These are phyloP conservation scores for Tetraselmis chui DNA, from an alignment of 139 green algal genomes.

Conservation along the genomic window DNA sequence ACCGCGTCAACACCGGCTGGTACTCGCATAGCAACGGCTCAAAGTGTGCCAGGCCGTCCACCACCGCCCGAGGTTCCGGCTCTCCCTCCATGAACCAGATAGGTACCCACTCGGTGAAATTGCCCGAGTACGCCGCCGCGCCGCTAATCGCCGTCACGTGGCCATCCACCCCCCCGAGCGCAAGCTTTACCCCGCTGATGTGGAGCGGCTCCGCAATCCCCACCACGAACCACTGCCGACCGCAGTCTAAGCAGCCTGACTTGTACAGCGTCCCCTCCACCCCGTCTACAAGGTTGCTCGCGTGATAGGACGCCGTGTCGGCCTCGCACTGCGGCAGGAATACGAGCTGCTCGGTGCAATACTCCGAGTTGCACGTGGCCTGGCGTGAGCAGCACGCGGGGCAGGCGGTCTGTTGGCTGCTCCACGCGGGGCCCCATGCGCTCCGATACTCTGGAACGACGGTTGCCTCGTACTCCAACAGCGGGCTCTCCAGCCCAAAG, in stretches of 20 bases:
- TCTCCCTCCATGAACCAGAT: no score
- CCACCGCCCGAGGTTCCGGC: no score
- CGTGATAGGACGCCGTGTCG: neutral
- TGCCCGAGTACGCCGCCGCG: no score
- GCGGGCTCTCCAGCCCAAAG: neutral
- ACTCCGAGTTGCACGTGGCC: neutral
- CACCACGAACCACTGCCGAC: neutral
- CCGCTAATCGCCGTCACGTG: no score
- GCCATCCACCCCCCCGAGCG: neutral
- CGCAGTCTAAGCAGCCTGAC: neutral
- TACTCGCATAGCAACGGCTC: neutral
- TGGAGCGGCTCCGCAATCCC: neutral
- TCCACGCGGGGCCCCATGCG: neutral
- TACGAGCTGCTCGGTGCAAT: neutral
- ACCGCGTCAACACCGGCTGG: neutral
- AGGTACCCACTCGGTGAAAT: no score
- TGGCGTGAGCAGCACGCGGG: neutral
- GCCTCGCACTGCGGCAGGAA: neutral
- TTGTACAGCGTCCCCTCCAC: neutral
- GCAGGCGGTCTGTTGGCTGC: neutral
- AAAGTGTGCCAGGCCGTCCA: no score
- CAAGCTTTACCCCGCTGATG: neutral
- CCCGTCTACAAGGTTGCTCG: neutral
- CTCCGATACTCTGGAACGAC: neutral
- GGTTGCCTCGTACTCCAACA: neutral